Percentiles rank a stretch among this genome's conserved stretches.
phyloP scores from a whole-genome alignment of 176 grass and related monocot species.

The Luzula sylvatica region DNA sequence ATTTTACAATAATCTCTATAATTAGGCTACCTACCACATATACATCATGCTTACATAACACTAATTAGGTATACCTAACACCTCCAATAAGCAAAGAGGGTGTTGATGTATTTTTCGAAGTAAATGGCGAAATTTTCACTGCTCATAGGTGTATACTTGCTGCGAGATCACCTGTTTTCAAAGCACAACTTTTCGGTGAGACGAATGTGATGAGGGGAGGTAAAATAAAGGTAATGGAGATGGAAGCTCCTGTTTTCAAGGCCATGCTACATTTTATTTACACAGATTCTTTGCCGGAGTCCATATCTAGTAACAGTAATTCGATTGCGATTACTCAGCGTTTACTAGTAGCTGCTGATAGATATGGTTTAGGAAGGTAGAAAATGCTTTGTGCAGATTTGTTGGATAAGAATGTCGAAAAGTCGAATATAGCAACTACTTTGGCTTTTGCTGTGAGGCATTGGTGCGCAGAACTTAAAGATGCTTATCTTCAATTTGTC shows the following conservation, averaged over 20 bases:
- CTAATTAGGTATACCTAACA: too few relatives aligned
- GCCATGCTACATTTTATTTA: slow-evolving; percentile 56
- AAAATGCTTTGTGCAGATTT: slow-evolving; percentile 32
- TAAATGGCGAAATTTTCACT: slow-evolving; percentile 7
- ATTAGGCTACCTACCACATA: too few relatives aligned
- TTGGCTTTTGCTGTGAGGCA: slow-evolving; percentile 32
- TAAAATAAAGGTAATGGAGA: slow-evolving; percentile 19
- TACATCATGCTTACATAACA: too few relatives aligned
- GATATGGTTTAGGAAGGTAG: slow-evolving; percentile 35
- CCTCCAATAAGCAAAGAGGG: neutral
- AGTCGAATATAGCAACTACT: slow-evolving; percentile 17
- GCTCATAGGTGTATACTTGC: slow-evolving; percentile 16
- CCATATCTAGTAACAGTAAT: neutral
- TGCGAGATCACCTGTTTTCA: slow-evolving; percentile 23
- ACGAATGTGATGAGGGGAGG: slow-evolving; percentile 2
- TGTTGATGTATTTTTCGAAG: slow-evolving; percentile 12
- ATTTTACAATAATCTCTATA: too few relatives aligned
- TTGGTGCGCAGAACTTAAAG: slow-evolving; percentile 31
- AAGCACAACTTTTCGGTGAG: slow-evolving; percentile 27
- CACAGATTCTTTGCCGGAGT: slow-evolving; percentile 24
- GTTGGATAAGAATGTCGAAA: slow-evolving; percentile 10
- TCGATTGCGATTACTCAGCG: slow-evolving; percentile 15
- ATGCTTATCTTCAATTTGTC: slow-evolving; percentile 30
- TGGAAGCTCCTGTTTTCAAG: slow-evolving; percentile 20
- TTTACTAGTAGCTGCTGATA: slow-evolving; percentile 27